Evolutionary conservation across 129 eudicot genomes (phyloP), one percentile per base, ranked within the genome.

Genomic region (Centrapalus pauciflorus): DNA sequence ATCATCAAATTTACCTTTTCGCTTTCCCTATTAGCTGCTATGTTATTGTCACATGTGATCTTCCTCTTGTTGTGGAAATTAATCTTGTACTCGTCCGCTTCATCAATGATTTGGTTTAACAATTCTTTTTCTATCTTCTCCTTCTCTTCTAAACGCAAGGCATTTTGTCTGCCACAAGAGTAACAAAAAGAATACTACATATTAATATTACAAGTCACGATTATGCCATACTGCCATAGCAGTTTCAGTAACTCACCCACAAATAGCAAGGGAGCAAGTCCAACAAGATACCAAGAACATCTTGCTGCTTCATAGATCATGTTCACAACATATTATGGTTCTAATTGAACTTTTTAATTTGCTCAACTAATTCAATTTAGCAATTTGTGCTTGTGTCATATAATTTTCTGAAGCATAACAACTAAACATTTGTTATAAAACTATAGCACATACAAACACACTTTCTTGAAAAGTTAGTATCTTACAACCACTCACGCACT

Each of bases 91-190:
- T 76, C 92, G 0, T 75, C 80, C n/a, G 87, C 92, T 75, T 88
- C 89, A 48, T 68, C 83, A 55, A 85, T 21, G 26, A 82, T 88
- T 71, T 68, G 79, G 71, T 74, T 78, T 75, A 82, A 21, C 49
- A 82, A 27, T 62, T 77, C 80, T 79, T 80, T 84, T 55, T 88
- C 96, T 72, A 57, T 77, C 80, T 61, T 82, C 76, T 84, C 96
- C 61, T 84, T 87, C 87, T 88, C 86, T 82, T 84, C 88, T 30
- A 88, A 41, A 21, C 79, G 78, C 64, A 76, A 27, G 7, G 91
- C 84, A 63, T 82, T 88, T 71, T 82, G 79, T 72, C 91, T 84
- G 61, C 32, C 37, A 52, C 3, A 70, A 4, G 20, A 7, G 14
- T 20, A 46, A 60, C 23, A 41, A 1, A 46, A 60, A 4, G 33